A percentile compares a stretch with the other conserved stretches of the same genome.
Conservation (phyloP, 2,329 filamentous ascomycete genomes). For the Fusarium sublunatum region DNA sequence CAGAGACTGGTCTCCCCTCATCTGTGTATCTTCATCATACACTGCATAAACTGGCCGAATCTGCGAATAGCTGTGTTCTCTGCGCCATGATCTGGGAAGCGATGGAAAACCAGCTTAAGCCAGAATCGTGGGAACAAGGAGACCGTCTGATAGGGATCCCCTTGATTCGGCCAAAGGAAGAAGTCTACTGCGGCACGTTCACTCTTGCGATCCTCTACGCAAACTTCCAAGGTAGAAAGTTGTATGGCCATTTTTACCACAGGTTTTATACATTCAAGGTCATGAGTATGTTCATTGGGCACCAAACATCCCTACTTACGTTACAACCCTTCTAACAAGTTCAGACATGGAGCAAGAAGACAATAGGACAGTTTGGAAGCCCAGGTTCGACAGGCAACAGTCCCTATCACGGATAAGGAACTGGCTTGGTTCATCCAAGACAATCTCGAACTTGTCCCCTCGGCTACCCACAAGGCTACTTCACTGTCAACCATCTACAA, state of each 20-base stretch:
- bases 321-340: neutral
- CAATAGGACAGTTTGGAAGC: conserved; percentile 16
- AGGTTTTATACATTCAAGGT: conserved; percentile 11
- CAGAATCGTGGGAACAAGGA: neutral
- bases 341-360: neutral
- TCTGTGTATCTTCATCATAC: conserved; percentile 22
- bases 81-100: conserved; percentile 33
- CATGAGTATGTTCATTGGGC: conserved; percentile 12
- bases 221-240: neutral
- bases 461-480: conserved; percentile 31
- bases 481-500: conserved; percentile 6
- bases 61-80: conserved; percentile 21
- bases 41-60: conserved; percentile 7
- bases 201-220: conserved; percentile 15
- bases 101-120: conserved; percentile 4
- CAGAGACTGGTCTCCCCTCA: neutral
- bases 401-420: conserved; percentile 20
- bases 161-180: neutral
- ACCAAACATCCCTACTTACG: too few relatives aligned
- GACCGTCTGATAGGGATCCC: conserved; percentile 17
- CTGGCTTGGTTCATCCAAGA: conserved; percentile 18
- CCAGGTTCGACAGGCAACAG: conserved; percentile 19
- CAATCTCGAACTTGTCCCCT: conserved; percentile 1
- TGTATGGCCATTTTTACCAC: conserved; percentile 6
- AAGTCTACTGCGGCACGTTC: conserved; percentile 9